Base-by-base conservation (phyloP, 2,329 filamentous ascomycete species). In the Alternaria angustiovoidea region DNA sequence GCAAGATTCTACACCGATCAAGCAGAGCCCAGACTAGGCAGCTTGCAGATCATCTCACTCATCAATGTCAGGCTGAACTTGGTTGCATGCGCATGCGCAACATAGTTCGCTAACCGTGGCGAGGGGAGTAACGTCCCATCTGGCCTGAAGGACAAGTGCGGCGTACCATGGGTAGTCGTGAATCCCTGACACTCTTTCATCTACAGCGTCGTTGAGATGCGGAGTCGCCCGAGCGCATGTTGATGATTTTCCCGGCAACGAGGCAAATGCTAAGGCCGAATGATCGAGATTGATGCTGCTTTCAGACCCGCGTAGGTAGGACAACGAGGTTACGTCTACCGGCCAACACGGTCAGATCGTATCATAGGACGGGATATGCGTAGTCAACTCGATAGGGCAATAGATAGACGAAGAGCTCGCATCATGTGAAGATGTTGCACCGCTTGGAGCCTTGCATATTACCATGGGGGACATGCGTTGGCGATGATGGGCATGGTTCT, bases 311-410 rank as follows among this genome's bases (percentile, higher is more conserved):
- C 34, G 26, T 34, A 43, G 14, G 18, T 24, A 34, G 47, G 18
- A 28, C 32, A 28, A 42, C 46, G 18, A 56, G 57, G 39, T 46
- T 44, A 26, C 20, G 11, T 51, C 52, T 51, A 42, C 16, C 22
- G 30, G 57, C 46, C 57, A 47, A 43, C 26, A 54, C 32, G 32
- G 51, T 30, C 39, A 41, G 46, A 30, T 51, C 16, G 43, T 48
- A 20, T 36, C 30, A 38, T 24, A 38, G 34, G 49, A 53, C 54
- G 51, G 42, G 55, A 58, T 34, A 67, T 68, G 66, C 66, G 62
- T 41, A 56, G 47, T 38, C 39, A 9, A 59, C 64, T 65, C 14
- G 57, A 67, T 62, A 46, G 53, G 55, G 66, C 56, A 59, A 65
- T 46, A 57, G 58, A 67, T 41, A 55, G 56, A 51, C 60, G 52